Evolutionary conservation across 306 rosid genomes (phyloP).

Genomic region (Crotalaria pallida): DNA sequence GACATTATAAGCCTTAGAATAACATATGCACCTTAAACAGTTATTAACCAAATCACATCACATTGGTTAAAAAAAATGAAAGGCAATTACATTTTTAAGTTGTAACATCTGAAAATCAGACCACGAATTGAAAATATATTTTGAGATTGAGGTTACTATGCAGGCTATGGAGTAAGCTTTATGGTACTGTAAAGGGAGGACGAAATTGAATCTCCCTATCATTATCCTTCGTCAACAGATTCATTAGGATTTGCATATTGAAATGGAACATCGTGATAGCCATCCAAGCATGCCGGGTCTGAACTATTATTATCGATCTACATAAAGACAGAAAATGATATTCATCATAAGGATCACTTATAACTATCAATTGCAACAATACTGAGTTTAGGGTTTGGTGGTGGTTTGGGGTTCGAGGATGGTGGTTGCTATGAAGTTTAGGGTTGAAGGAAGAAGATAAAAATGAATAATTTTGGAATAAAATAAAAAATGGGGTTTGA

Average conservation of each 20-base stretch:
- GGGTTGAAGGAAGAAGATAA: too few relatives aligned
- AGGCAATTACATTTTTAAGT: constrained; percentile 31
- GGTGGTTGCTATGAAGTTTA: too few relatives aligned
- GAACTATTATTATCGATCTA: constrained; percentile 37
- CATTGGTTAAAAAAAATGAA: constrained; percentile 44
- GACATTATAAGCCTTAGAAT: constrained; percentile 95
- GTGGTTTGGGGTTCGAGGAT: too few relatives aligned
- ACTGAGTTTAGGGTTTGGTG: too few relatives aligned
- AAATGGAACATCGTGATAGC: constrained; percentile 56
- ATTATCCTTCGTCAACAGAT: constrained; percentile 28
- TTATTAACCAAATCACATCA: constrained; percentile 72
- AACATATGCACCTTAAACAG: constrained; percentile 74
- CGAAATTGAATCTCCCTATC: constrained; percentile 37
- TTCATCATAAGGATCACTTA: constrained; percentile 21
- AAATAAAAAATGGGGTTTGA: too few relatives aligned
- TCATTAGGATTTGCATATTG: constrained; percentile 50
- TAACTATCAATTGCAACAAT: background rate
- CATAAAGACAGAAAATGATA: constrained; percentile 37
- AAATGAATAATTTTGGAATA: too few relatives aligned
- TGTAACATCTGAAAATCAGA: constrained; percentile 27
- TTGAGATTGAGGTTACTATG: constrained; percentile 42
- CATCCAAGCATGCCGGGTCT: constrained; percentile 23
- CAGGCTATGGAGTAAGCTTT: constrained; percentile 54
- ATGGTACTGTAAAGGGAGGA: constrained; percentile 72
- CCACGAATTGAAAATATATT: background rate